Conservation (phyloP, 805 yeast species). For the Trichomonascus vanleenenianus region DNA sequence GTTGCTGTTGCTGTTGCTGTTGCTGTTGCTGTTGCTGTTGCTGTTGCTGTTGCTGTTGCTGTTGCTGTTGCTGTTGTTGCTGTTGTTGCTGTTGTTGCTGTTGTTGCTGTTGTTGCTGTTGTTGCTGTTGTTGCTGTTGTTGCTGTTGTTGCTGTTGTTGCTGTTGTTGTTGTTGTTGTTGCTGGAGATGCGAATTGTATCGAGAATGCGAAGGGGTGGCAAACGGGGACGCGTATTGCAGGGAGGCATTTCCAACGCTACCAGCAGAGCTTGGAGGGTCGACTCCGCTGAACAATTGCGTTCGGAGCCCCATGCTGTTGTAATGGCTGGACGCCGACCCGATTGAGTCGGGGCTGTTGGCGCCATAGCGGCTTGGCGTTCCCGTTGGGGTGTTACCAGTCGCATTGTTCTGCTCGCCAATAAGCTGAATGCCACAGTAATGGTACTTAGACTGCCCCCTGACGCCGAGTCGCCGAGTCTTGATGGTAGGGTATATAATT, state of each 20-base stretch:
- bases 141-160: not conserved
- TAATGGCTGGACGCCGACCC: not conserved
- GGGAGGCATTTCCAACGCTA: not conserved
- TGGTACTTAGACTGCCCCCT: slow-evolving; percentile 80
- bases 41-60: slow-evolving; percentile 1
- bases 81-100: not conserved
- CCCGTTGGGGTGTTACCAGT: slow-evolving; percentile 23
- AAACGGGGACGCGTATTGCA: not conserved
- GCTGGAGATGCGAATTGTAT: too few species aligned
- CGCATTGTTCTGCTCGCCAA: slow-evolving; percentile 27
- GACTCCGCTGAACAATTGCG: too few species aligned
- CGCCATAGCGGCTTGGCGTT: slow-evolving; percentile 13
- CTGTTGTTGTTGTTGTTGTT: not conserved
- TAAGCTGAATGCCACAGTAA: slow-evolving; percentile 63
- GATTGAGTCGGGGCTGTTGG: slow-evolving; percentile 12
- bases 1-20: not conserved
- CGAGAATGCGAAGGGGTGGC: too few species aligned
- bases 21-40: not conserved
- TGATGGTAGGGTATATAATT: slow-evolving; percentile 54
- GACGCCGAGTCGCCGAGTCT: slow-evolving; percentile 73
- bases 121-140: too few species aligned
- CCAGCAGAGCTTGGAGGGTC: too few species aligned
- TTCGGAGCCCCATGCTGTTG: not conserved
- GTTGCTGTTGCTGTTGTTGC: not conserved
- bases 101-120: not conserved